Percentiles rank a stretch among this genome's conserved stretches.
Evolutionary conservation across 2,329 filamentous ascomycete species (phyloP).

Genomic region (Cladophialophora exuberans): DNA sequence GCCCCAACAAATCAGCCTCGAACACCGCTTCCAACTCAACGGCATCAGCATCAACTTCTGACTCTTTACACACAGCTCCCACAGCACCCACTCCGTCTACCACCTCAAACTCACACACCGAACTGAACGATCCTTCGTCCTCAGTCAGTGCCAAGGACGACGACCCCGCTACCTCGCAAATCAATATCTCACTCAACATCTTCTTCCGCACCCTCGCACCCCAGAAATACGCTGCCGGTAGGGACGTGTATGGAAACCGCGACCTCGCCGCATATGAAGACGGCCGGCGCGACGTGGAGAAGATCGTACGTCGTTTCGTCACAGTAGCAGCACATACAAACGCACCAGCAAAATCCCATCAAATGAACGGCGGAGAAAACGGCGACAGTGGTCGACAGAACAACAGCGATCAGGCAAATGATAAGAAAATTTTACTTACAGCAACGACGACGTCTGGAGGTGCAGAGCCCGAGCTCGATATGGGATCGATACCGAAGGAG

Average conservation of each 20-base stretch:
- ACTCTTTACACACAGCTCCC: not conserved
- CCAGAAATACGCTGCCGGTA: constrained; percentile 69
- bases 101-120: not conserved
- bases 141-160: not conserved
- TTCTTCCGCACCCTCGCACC: constrained; percentile 75
- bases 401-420: too few species aligned
- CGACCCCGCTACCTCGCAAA: constrained; percentile 20
- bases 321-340: not conserved
- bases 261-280: constrained; percentile 85
- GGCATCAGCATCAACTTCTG: not conserved
- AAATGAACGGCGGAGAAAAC: too few species aligned
- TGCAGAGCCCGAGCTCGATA: not conserved
- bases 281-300: constrained; percentile 71
- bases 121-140: not conserved
- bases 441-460: not conserved
- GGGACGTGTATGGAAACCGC: constrained; percentile 86
- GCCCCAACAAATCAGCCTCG: not conserved
- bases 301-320: constrained; percentile 52
- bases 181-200: constrained; percentile 82
- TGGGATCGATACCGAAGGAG: constrained; percentile 58
- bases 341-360: not conserved
- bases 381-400: too few species aligned
- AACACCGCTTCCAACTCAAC: not conserved
- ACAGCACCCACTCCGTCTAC: constrained; percentile 23
- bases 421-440: too few species aligned